These are phyloP conservation scores for Colletotrichum filicis DNA, from an alignment of 2,329 filamentous ascomycete genomes.

Conservation along the genomic window DNA sequence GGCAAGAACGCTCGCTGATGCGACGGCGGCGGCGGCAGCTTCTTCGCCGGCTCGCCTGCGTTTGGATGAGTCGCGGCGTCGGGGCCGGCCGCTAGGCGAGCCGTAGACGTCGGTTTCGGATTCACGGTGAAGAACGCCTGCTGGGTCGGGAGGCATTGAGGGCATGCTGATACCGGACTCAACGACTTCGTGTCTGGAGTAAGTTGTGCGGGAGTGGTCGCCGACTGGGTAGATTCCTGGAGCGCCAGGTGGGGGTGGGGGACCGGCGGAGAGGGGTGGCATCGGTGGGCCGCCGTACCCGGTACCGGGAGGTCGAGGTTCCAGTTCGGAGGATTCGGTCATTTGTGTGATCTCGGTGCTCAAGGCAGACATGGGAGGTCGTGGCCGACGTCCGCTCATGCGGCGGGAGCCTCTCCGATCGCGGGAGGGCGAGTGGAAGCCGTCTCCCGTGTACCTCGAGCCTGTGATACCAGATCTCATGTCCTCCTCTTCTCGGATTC, in stretches of 20 bases:
- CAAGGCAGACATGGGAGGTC: slow-evolving; percentile 38
- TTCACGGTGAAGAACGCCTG: slow-evolving; percentile 51
- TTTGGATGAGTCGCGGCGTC: slow-evolving; percentile 57
- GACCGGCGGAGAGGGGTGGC: slow-evolving; percentile 46
- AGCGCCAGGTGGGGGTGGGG: slow-evolving; percentile 39
- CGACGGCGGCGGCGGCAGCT: slow-evolving; percentile 59
- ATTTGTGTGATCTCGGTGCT: slow-evolving; percentile 35
- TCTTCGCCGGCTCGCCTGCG: slow-evolving; percentile 57
- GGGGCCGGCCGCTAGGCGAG: slow-evolving; percentile 52
- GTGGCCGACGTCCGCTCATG: slow-evolving; percentile 38
- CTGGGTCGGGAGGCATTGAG: slow-evolving; percentile 58
- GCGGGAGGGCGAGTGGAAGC: slow-evolving; percentile 59
- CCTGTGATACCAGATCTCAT: slow-evolving; percentile 68
- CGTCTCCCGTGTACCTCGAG: slow-evolving; percentile 78
- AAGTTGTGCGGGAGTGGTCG: slow-evolving; percentile 44
- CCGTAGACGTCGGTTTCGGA: slow-evolving; percentile 57
- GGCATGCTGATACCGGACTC: slow-evolving; percentile 54
- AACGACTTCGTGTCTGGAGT: slow-evolving; percentile 51
- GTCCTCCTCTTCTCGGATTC: slow-evolving; percentile 61
- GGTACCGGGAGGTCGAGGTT: slow-evolving; percentile 49
- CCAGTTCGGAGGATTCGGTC: slow-evolving; percentile 52
- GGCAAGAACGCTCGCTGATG: slow-evolving; percentile 59
- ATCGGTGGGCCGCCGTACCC: slow-evolving; percentile 48
- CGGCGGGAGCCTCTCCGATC: slow-evolving; percentile 41
- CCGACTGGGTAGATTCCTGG: slow-evolving; percentile 21